Base-by-base conservation (phyloP, 345 rosid species). In the Diplotaxis tenuifolia region DNA sequence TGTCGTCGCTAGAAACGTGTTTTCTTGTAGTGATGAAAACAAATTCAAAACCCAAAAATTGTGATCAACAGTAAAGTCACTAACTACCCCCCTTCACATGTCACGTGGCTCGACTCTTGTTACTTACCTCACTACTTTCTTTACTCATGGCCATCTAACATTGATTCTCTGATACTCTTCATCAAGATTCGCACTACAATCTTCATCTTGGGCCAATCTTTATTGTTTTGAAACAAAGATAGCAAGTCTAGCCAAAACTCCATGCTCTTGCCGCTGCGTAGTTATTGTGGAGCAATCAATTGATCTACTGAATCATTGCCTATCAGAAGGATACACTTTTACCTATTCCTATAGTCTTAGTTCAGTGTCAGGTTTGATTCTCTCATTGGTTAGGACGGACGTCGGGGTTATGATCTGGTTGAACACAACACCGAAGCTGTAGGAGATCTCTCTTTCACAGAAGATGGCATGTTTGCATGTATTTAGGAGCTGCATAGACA, bases 401-500 rank as follows among this genome's bases (percentile, higher is more conserved):
- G 85, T 8, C 98, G 28, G 0, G 94, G 94, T 80, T n/a, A 90
- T 85, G 70, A 86, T 81, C 85, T 93, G 97, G 22, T 89, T 91
- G 8, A 85, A 71, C 2, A 89, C 97, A 15, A 93, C 97, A 6
- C 98, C 97, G 34, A 87, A 91, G 76, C 98, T 88, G 83, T 2
- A 90, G 89, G 0, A 89, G 96, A 42, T 87, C 98, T 29, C 97
- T 91, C 64, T 83, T 86, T 12, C 80, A 36, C 11, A 92, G 85
- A 40, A 93, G 83, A 81, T 84, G 96, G 18, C 98, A 93, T 0
- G 97, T 91, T 79, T 87, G 78, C 0, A 93, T 74, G 50, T 93
- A 93, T 67, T 91, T 97, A 0, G 97, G 98, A 34, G 96, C 97
- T 19, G 98, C 98, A 75, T 91, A 93, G 11, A 97, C 38, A 32